phyloP scores from a whole-genome alignment of 2,329 filamentous ascomycete genomes.

The Colletotrichum lindemuthianum region DNA sequence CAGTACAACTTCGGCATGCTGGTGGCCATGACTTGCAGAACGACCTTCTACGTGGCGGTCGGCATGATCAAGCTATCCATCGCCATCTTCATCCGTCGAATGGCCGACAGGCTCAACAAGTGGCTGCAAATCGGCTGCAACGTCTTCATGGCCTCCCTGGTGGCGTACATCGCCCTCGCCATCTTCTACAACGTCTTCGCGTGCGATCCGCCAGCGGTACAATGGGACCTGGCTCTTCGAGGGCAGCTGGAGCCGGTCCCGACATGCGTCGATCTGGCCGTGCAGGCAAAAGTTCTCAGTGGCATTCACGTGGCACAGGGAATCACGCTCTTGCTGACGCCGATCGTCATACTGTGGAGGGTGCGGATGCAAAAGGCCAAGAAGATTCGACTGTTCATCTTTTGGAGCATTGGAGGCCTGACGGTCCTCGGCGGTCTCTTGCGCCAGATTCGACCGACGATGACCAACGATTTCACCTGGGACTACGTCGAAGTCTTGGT shows the following conservation, averaged over 20 bases:
- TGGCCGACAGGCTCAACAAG: constrained; percentile 43
- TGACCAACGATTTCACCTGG: constrained; percentile 39
- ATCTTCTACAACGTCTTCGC: constrained; percentile 44
- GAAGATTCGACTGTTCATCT: constrained; percentile 44
- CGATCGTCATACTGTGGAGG: constrained; percentile 48
- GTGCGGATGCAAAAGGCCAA: constrained; percentile 43
- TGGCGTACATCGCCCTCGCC: constrained; percentile 43
- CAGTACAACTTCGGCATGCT: constrained; percentile 43
- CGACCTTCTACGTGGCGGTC: constrained; percentile 43
- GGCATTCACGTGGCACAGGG: constrained; percentile 48
- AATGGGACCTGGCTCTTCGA: constrained; percentile 41
- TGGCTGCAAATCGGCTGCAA: constrained; percentile 45
- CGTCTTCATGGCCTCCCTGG: constrained; percentile 43
- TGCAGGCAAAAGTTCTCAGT: constrained; percentile 41
- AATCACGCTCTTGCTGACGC: constrained; percentile 44
- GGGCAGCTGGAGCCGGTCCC: constrained; percentile 38
- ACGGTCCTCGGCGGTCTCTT: constrained; percentile 45
- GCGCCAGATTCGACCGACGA: constrained; percentile 39
- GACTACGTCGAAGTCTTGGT: constrained; percentile 42
- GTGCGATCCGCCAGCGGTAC: constrained; percentile 41
- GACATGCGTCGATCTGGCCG: constrained; percentile 38
- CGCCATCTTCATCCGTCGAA: constrained; percentile 48
- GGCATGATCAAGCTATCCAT: constrained; percentile 50
- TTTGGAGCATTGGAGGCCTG: constrained; percentile 46
- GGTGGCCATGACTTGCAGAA: constrained; percentile 36